These are phyloP conservation scores for Penicillium sp. DNA, from an alignment of 2,329 filamentous ascomycete species.

Conservation along the genomic window DNA sequence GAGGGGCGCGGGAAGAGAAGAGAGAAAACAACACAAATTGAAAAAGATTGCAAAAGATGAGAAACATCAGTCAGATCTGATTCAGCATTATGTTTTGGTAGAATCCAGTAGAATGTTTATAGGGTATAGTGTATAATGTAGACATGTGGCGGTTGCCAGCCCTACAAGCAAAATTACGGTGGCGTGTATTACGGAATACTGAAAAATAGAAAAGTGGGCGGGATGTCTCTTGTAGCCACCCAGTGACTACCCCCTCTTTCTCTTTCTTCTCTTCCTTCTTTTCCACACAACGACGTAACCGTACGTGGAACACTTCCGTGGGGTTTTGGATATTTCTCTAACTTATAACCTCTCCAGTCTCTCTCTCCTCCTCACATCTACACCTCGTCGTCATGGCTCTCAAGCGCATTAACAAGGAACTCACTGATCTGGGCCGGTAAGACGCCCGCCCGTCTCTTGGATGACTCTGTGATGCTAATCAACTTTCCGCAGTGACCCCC, in stretches of 20 bases:
- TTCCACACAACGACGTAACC: slow-evolving; percentile 35
- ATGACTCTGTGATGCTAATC: slow-evolving; percentile 5
- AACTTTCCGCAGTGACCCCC: slow-evolving; percentile 74
- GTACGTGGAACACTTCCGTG: slow-evolving; percentile 20
- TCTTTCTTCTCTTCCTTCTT: slow-evolving; percentile 32
- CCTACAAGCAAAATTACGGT: slow-evolving; percentile 9
- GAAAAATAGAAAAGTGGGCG: too few species aligned
- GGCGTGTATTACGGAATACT: slow-evolving; percentile 3
- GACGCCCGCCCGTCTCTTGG: slow-evolving; percentile 25
- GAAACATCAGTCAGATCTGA: too few species aligned
- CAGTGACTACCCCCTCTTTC: slow-evolving; percentile 27
- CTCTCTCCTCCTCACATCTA: slow-evolving; percentile 16
- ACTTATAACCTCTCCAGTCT: slow-evolving; percentile 14
- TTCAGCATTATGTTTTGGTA: too few species aligned
- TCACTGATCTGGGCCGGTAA: slow-evolving; percentile 57
- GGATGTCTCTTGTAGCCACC: too few species aligned
- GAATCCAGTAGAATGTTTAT: neutral
- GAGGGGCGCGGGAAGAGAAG: slow-evolving; percentile 17
- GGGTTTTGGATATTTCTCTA: slow-evolving; percentile 6
- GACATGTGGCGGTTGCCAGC: too few species aligned
- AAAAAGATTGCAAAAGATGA: neutral
- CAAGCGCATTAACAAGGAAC: slow-evolving; percentile 60
- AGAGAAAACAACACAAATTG: neutral
- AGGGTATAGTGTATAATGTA: too few species aligned
- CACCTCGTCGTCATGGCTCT: slow-evolving; percentile 49